Evolutionary conservation across 495 filamentous ascomycete genomes (phyloP).

Genomic region (Penicillium tannophilum): DNA sequence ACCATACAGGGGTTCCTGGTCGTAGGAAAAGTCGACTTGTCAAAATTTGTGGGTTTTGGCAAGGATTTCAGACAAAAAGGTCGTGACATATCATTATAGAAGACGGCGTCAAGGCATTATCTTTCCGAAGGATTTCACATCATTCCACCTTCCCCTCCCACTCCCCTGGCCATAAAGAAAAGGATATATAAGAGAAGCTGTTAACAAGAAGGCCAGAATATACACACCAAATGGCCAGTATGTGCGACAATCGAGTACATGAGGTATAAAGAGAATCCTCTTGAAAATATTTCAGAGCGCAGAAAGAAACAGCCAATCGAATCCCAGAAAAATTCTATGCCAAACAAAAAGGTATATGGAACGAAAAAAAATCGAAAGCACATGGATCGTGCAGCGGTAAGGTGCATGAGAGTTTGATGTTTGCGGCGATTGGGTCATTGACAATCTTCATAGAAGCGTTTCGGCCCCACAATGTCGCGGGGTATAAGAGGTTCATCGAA

Average conservation of each 20-base stretch:
- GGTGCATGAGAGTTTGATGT: not conserved
- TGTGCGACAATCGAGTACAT: slow-evolving; percentile 16
- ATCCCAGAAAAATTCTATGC: slow-evolving; percentile 10
- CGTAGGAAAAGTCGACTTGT: not conserved
- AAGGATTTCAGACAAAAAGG: not conserved
- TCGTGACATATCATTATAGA: slow-evolving; percentile 33
- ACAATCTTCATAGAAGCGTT: not conserved
- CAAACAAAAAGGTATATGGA: slow-evolving; percentile 14
- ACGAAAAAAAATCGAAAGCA: not conserved
- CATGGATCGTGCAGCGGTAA: not conserved
- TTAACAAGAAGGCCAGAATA: slow-evolving; percentile 9
- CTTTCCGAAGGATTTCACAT: slow-evolving; percentile 9
- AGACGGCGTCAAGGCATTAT: slow-evolving; percentile 27
- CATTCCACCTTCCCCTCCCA: not conserved
- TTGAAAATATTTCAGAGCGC: not conserved
- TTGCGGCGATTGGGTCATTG: not conserved
- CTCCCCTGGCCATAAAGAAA: slow-evolving; percentile 6
- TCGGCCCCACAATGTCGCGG: not conserved
- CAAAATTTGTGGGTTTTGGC: not conserved
- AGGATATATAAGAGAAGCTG: slow-evolving; percentile 1
- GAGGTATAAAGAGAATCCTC: not conserved
- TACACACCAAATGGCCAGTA: slow-evolving; percentile 21
- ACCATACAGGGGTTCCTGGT: not conserved
- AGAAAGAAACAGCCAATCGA: not conserved
- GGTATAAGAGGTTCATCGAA: not conserved